A percentile compares a stretch with the other conserved stretches of the same genome.
phyloP scores from a whole-genome alignment of 2,329 filamentous ascomycete species.

The Grosmannia penicillata region DNA sequence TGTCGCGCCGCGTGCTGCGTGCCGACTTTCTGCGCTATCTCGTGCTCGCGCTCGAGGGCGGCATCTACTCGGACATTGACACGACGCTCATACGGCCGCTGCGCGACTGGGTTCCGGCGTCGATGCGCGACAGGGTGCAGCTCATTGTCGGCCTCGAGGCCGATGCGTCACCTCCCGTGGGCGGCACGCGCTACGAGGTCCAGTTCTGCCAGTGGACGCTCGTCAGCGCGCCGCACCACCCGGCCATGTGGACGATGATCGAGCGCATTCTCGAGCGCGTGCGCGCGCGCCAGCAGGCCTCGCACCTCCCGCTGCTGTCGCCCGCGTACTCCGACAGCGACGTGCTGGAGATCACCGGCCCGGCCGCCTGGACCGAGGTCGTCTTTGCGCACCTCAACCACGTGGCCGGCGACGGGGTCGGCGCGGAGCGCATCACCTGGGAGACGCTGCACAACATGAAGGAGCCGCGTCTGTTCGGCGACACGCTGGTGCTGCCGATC shows the following conservation, averaged over 20 bases:
- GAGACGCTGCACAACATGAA: conserved; percentile 8
- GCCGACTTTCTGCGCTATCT: conserved; percentile 17
- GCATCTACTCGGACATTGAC: conserved; percentile 44
- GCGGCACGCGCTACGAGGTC: conserved; percentile 16
- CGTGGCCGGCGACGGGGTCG: conserved; percentile 8
- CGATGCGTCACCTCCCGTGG: conserved; percentile 12
- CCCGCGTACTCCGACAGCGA: conserved; percentile 12
- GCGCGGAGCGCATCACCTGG: conserved; percentile 7
- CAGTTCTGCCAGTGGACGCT: conserved; percentile 23
- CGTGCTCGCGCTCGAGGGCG: conserved; percentile 17
- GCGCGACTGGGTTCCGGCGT: conserved; percentile 17
- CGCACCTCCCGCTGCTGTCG: background rate
- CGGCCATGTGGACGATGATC: conserved; percentile 16
- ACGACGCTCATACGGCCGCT: conserved; percentile 33
- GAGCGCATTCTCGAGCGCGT: conserved; percentile 11
- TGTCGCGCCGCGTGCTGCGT: conserved; percentile 10
- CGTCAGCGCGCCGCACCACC: conserved; percentile 17
- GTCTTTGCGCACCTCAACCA: conserved; percentile 14
- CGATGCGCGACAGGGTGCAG: conserved; percentile 8
- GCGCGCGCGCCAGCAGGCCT: background rate
- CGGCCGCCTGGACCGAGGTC: conserved; percentile 18
- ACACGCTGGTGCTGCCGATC: conserved; percentile 12
- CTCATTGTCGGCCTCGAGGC: conserved; percentile 20
- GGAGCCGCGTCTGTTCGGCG: conserved; percentile 11
- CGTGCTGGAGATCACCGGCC: conserved; percentile 17